phyloP scores from a whole-genome alignment of 1,139 yeast species.

The Pneumocystis canis region DNA sequence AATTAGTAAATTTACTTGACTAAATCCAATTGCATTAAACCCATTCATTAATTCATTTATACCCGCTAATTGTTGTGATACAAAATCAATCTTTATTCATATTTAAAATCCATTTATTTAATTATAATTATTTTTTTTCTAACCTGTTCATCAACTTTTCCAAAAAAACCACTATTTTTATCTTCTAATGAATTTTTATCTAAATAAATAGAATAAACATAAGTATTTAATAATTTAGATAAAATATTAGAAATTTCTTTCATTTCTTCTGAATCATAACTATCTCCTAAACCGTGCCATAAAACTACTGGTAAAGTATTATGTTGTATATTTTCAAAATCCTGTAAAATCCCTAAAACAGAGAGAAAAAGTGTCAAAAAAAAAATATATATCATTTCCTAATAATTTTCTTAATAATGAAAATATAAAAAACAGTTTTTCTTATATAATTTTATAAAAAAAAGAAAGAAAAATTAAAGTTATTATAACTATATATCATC shows the following conservation, averaged over 20 bases:
- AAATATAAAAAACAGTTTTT: too few species aligned
- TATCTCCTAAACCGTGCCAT: conserved; percentile 81
- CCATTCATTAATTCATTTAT: conserved; percentile 37
- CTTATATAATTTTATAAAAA: too few species aligned
- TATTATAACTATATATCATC: too few species aligned
- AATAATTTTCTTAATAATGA: not conserved
- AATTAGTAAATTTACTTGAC: conserved; percentile 66
- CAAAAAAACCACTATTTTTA: conserved; percentile 41
- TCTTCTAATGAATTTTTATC: conserved; percentile 40
- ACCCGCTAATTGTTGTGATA: conserved; percentile 31
- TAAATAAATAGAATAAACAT: conserved; percentile 40
- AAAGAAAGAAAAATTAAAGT: too few species aligned
- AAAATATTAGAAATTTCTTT: conserved; percentile 33
- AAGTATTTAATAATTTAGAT: conserved; percentile 36
- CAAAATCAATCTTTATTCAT: conserved; percentile 20
- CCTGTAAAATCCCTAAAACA: not conserved
- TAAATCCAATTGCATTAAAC: conserved; percentile 63
- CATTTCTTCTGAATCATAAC: conserved; percentile 51
- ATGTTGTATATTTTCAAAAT: not conserved
- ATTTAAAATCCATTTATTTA: not conserved
- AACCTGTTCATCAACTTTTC: conserved; percentile 39
- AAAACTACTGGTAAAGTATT: conserved; percentile 40
- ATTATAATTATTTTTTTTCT: not conserved
- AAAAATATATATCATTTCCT: not conserved
- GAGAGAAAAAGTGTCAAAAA: not conserved